Evolutionary conservation across 129 eudicot genomes (phyloP).

Genomic region (Calendula officinalis): DNA sequence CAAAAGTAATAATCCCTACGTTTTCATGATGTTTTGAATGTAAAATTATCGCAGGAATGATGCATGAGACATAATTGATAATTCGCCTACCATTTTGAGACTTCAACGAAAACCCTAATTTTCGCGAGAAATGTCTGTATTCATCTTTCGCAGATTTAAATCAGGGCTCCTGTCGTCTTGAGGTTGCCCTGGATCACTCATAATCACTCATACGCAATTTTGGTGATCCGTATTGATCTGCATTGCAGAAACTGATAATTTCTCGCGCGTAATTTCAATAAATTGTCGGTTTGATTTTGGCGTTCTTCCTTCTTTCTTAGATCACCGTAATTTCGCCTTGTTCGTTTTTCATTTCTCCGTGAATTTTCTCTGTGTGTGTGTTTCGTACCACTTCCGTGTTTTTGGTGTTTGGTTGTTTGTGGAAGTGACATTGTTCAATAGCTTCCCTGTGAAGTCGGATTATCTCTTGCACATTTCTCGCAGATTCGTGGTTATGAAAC

Average conservation of each 20-base stretch:
- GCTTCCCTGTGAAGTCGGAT: conserved; percentile 32
- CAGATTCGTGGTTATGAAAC: conserved; percentile 35
- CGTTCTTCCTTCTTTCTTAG: background rate
- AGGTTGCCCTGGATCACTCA: conserved; percentile 17
- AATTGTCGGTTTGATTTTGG: conserved; percentile 4
- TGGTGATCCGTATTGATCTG: conserved; percentile 24
- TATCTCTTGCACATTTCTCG: conserved; percentile 26
- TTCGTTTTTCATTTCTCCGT: conserved; percentile 4
- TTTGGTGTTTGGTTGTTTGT: conserved; percentile 29
- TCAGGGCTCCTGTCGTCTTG: conserved; percentile 17
- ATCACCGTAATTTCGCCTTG: background rate
- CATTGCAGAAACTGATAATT: conserved; percentile 8
- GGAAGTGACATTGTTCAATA: conserved; percentile 37
- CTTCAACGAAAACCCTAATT: conserved; percentile 14
- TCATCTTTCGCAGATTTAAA: conserved; percentile 8
- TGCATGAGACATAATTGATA: background rate
- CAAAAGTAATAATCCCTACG: background rate
- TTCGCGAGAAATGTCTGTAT: conserved; percentile 1
- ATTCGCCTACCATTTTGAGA: conserved; percentile 28
- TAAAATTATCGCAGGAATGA: conserved; percentile 6
- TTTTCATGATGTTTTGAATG: background rate
- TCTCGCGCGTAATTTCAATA: conserved; percentile 12
- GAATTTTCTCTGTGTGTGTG: conserved; percentile 17
- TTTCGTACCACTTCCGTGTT: conserved; percentile 10
- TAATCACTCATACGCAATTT: conserved; percentile 23